Percentiles rank a stretch among this genome's conserved stretches.
phyloP scores from a whole-genome alignment of 257 asterid genomes.

The Apocynum venetum region DNA sequence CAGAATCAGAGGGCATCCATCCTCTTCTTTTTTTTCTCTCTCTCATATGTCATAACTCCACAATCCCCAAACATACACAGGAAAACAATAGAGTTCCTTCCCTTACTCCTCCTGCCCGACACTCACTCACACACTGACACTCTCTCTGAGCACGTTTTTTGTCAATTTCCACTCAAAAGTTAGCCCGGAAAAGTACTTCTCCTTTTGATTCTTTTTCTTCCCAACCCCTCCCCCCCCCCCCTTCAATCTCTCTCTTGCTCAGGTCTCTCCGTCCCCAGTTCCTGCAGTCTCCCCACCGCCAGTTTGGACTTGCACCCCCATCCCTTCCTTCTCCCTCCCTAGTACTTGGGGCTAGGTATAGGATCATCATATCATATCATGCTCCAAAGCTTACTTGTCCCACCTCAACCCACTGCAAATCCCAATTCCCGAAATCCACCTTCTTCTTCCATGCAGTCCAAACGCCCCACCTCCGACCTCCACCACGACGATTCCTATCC shows the following conservation, averaged over 20 bases:
- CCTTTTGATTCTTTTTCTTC: constrained; percentile 3
- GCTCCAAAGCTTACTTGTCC: constrained; percentile 6
- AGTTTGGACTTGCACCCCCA: background rate
- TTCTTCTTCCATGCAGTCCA: constrained; percentile 23
- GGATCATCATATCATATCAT: background rate
- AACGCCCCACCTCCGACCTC: constrained; percentile 15
- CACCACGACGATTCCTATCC: constrained; percentile 14
- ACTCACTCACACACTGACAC: constrained; percentile 3
- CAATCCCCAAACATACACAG: background rate
- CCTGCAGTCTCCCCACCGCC: background rate
- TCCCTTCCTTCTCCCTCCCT: too few species aligned
- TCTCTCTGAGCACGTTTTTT: background rate
- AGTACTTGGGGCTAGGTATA: background rate
- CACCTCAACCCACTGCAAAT: background rate
- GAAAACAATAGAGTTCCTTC: background rate
- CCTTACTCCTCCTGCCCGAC: background rate
- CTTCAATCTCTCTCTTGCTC: too few species aligned
- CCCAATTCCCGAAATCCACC: background rate
- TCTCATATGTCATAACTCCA: background rate
- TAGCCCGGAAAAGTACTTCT: constrained; percentile 2
- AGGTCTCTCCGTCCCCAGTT: background rate
- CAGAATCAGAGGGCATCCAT: too few species aligned
- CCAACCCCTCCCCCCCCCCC: too few species aligned
- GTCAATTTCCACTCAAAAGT: constrained; percentile 10
- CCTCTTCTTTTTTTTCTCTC: background rate